Evolutionary conservation across 768 basidiomycete species (phyloP).

Genomic region (Panellus pusillus): DNA sequence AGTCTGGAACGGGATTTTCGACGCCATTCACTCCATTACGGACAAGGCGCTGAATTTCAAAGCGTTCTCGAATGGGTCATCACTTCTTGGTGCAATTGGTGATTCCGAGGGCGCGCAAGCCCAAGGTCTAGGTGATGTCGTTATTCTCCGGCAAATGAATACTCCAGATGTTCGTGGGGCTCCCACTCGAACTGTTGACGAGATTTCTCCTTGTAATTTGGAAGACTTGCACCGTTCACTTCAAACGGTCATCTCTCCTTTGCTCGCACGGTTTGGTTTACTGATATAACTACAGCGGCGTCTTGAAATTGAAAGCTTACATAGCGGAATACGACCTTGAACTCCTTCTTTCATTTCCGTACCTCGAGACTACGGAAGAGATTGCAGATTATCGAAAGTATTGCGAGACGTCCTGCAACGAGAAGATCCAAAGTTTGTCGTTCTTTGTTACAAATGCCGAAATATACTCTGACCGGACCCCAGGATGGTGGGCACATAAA

Average conservation of each 20-base stretch:
- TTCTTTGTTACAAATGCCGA: not conserved
- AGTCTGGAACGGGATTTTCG: not conserved
- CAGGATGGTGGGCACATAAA: slow-evolving; percentile 7
- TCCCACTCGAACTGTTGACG: not conserved
- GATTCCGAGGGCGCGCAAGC: slow-evolving; percentile 6
- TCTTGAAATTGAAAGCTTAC: not conserved
- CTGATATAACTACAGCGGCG: not conserved
- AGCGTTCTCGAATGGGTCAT: not conserved
- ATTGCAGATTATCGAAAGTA: no score
- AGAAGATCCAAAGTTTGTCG: not conserved
- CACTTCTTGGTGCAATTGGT: not conserved
- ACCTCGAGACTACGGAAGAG: no score
- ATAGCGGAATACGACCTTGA: no score
- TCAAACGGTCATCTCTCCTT: not conserved
- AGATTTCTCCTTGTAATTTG: not conserved
- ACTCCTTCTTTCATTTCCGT: no score
- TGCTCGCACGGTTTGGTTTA: not conserved
- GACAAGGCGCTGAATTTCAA: not conserved
- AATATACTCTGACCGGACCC: no score
- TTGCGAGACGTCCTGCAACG: not conserved
- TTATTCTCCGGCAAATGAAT: not conserved
- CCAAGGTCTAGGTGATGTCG: not conserved
- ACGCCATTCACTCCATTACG: not conserved
- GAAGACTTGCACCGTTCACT: slow-evolving; percentile 6
- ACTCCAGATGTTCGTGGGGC: not conserved